Base-by-base conservation (phyloP, 129 eudicot genomes). In the Oenanthe sinensis region DNA sequence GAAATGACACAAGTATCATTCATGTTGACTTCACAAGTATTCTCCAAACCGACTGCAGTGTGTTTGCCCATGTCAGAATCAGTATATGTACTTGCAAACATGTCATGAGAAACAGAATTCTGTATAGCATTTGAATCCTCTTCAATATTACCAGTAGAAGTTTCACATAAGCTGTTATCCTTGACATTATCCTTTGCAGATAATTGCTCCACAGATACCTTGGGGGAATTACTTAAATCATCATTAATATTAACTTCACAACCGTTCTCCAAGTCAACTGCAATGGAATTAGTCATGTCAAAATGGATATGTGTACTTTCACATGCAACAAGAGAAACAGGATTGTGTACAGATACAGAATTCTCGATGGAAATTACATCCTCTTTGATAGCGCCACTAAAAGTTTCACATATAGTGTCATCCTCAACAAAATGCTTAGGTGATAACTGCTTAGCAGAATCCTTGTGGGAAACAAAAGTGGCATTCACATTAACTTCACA, bases 371-470 rank as follows among this genome's bases (percentile, higher is more conserved):
- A 60, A 60, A 17, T n/a, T 68, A 26, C 68, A 67, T 75, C 84
- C 50, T 69, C 68, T 33, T 39, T 62, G 26, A 44, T 8, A 67
- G 47, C 28, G 42, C 45, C 60, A 20, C 49, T 13, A 79, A 54
- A 49, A 79, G 72, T 16, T 36, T 77, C 79, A 54, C 67, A 71
- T n/a, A 70, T 70, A 39, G 82, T 36, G 71, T 47, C 84, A 75
- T 72, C 15, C 46, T 39, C 13, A 10, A 72, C 76, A 20, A 7
- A 20, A 72, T 72, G 22, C 36, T 72, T 43, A 2, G 20, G 26
- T 43, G 49, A 43, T 43, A 42, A 22, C 42, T 42, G 52, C 20
- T 42, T 52, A 42, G 42, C 54, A 43, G 76, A 72, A 42, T 72
- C 54, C 46, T 40, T 47, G 14, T 7, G 24, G 10, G 19, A 15